Evolutionary conservation across 2,329 filamentous ascomycete genomes (phyloP).

Genomic region (Penicillium hordei): DNA sequence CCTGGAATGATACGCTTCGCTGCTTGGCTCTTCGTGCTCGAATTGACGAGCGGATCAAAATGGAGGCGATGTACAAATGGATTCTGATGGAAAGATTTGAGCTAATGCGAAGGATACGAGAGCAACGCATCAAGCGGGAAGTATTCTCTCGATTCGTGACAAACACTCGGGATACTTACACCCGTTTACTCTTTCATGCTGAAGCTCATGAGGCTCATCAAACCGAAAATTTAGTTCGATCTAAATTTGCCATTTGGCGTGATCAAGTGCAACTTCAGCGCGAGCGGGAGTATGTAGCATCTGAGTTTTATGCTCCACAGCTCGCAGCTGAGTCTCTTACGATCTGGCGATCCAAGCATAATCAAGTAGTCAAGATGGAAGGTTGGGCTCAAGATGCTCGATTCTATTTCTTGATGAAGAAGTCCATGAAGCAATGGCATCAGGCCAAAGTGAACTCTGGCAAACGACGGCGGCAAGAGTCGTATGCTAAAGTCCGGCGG

Average conservation of each 20-base stretch:
- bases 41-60: constrained; percentile 57
- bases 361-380: constrained; percentile 50
- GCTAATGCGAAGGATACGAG: constrained; percentile 41
- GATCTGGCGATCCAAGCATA: constrained; percentile 38
- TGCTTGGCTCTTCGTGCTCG: constrained; percentile 52
- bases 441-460: constrained; percentile 51
- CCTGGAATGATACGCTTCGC: constrained; percentile 63
- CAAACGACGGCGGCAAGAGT: constrained; percentile 54
- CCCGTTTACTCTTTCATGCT: constrained; percentile 39
- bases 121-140: constrained; percentile 42
- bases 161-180: constrained; percentile 40
- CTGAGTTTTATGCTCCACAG: constrained; percentile 46
- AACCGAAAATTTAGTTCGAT: constrained; percentile 35
- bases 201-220: constrained; percentile 36
- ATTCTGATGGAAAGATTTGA: constrained; percentile 51
- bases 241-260: constrained; percentile 41
- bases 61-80: constrained; percentile 62
- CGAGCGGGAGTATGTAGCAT: constrained; percentile 43
- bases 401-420: constrained; percentile 57
- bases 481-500: constrained; percentile 56
- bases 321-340: constrained; percentile 42
- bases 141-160: constrained; percentile 43
- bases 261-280: constrained; percentile 39
- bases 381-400: constrained; percentile 56
- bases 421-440: constrained; percentile 53